phyloP scores from a whole-genome alignment of 768 basidiomycete species.

The Kwoniella bestiolae region DNA sequence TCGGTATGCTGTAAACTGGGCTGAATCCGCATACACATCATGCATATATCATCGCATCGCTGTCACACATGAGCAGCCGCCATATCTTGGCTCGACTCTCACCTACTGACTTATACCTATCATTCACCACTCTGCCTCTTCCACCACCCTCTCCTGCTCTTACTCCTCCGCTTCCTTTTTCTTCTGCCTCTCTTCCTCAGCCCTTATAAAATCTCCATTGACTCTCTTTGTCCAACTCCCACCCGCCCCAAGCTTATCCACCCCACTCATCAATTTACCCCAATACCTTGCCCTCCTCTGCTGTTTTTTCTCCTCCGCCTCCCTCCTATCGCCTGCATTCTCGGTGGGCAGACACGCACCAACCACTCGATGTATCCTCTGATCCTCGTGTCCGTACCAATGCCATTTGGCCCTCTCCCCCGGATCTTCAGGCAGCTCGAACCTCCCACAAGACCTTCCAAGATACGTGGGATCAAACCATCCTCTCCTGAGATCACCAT shows the following conservation, averaged over 20 bases:
- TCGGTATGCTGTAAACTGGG: conserved; percentile 30
- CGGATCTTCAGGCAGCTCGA: conserved; percentile 21
- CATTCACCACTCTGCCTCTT: too few relatives aligned
- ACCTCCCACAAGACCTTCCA: conserved; percentile 15
- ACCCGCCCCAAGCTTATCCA: conserved; percentile 3
- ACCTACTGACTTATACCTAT: too few relatives aligned
- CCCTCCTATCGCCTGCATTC: conserved; percentile 5
- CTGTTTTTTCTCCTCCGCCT: not conserved
- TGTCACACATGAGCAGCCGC: too few relatives aligned
- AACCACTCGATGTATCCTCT: not conserved
- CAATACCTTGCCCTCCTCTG: conserved; percentile 7
- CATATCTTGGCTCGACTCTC: too few relatives aligned
- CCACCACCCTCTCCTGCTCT: conserved; percentile 9
- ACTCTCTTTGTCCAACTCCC: conserved; percentile 16
- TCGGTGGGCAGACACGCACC: not conserved
- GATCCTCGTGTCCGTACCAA: conserved; percentile 23
- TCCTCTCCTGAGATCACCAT: conserved; percentile 21
- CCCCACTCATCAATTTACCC: not conserved
- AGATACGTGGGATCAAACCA: conserved; percentile 23
- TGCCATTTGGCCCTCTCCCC: conserved; percentile 18
- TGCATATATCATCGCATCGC: not conserved
- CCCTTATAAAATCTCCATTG: not conserved
- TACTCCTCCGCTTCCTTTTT: not conserved
- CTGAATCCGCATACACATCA: not conserved
- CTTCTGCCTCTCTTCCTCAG: too few relatives aligned